phyloP scores from a whole-genome alignment of 2,329 filamentous ascomycete species.

The Dothistroma septosporum region DNA sequence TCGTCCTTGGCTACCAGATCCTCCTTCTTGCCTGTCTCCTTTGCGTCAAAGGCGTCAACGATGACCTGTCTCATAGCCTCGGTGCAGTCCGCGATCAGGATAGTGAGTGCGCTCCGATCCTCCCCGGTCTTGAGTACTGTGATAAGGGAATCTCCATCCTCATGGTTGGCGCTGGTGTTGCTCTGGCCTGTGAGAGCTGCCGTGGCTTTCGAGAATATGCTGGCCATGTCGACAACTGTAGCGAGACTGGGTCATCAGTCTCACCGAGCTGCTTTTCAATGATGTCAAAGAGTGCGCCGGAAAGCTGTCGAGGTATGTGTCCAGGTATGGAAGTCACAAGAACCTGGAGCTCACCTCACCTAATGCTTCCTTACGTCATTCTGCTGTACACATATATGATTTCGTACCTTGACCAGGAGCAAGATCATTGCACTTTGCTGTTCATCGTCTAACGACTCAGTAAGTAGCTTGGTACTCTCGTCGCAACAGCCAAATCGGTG shows the following conservation, averaged over 20 bases:
- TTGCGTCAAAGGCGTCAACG: conserved; percentile 41
- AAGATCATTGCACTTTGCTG: too few species aligned
- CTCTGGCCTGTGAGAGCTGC: conserved; percentile 19
- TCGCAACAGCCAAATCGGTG: too few species aligned
- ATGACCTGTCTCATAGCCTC: conserved; percentile 45
- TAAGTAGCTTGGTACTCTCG: too few species aligned
- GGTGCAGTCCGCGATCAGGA: conserved; percentile 45
- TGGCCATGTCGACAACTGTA: conserved; percentile 17
- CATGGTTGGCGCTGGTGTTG: conserved; percentile 17
- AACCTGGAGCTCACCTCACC: background rate
- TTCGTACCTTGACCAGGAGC: background rate
- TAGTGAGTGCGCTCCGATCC: conserved; percentile 43
- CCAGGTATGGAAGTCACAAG: background rate
- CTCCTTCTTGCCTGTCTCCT: conserved; percentile 31
- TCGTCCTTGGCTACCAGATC: conserved; percentile 30
- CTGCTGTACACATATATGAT: background rate
- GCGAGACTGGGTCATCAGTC: background rate
- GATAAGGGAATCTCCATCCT: conserved; percentile 40
- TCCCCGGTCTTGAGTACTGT: conserved; percentile 43
- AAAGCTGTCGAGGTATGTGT: background rate
- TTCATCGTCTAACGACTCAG: too few species aligned
- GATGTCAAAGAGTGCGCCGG: background rate
- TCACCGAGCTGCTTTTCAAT: background rate
- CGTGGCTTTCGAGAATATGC: conserved; percentile 26
- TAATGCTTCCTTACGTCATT: background rate